Evolutionary conservation across 1,284 basidiomycete species (phyloP).

Genomic region (Cryptococcus sp.): DNA sequence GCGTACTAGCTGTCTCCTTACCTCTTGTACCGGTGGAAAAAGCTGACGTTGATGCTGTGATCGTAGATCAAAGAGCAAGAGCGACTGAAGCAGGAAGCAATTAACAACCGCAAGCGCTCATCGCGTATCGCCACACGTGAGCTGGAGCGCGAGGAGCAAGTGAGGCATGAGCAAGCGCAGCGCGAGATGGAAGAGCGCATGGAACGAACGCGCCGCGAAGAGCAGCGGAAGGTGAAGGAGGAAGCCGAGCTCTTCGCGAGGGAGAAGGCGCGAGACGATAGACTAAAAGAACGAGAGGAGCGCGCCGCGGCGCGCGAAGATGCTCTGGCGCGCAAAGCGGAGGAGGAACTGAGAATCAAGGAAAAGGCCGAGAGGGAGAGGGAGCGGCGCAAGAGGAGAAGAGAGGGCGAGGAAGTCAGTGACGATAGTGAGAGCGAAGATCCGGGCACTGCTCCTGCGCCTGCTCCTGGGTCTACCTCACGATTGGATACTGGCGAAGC

Average conservation of each 20-base stretch:
- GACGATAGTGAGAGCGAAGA: slow-evolving; percentile 20
- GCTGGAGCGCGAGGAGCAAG: slow-evolving; percentile 55
- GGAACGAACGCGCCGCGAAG: slow-evolving; percentile 50
- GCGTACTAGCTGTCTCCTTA: slow-evolving; percentile 16
- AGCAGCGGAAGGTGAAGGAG: slow-evolving; percentile 36
- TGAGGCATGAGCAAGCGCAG: slow-evolving; percentile 50
- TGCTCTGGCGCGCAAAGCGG: slow-evolving; percentile 46
- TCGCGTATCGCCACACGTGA: slow-evolving; percentile 58
- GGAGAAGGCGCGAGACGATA: slow-evolving; percentile 54
- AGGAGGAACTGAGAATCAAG: slow-evolving; percentile 42
- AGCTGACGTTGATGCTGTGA: neutral
- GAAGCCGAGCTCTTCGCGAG: slow-evolving; percentile 43
- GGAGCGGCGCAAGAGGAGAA: slow-evolving; percentile 41
- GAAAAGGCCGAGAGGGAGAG: slow-evolving; percentile 48
- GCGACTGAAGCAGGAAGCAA: slow-evolving; percentile 52
- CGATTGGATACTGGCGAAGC: slow-evolving; percentile 2
- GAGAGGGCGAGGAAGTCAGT: slow-evolving; percentile 34
- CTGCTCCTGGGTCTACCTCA: slow-evolving; percentile 2
- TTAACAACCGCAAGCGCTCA: slow-evolving; percentile 57
- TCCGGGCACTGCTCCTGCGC: neutral
- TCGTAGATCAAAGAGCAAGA: slow-evolving; percentile 49
- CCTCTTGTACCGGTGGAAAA: neutral
- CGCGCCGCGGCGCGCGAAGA: slow-evolving; percentile 54
- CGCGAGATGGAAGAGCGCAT: slow-evolving; percentile 55
- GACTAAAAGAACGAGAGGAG: slow-evolving; percentile 53